These are phyloP conservation scores for Pascua sp. DNA, from an alignment of 1,284 basidiomycete species.

Conservation along the genomic window DNA sequence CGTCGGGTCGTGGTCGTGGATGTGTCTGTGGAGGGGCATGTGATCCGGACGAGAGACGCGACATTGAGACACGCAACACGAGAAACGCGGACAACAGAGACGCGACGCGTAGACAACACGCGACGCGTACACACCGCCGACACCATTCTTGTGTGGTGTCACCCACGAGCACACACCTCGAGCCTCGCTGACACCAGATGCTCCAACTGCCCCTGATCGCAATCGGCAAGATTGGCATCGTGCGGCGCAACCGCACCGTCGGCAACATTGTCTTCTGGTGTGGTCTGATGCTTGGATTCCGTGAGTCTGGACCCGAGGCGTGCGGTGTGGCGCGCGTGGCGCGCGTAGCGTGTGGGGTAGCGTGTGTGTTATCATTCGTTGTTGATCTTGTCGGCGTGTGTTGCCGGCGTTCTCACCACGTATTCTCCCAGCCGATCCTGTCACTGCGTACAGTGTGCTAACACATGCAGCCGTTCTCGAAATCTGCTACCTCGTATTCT, in stretches of 20 bases:
- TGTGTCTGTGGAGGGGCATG: no score
- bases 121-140: no score
- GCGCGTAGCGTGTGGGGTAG: neutral
- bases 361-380: no score
- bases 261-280: slow-evolving; percentile 84
- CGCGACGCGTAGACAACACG: no score
- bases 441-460: neutral
- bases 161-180: neutral
- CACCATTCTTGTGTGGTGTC: no score
- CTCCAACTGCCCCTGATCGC: slow-evolving; percentile 89
- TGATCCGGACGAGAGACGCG: no score
- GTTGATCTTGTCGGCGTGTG: no score
- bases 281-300: slow-evolving; percentile 78
- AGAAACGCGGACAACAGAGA: no score
- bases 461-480: slow-evolving; percentile 13
- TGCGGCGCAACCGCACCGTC: slow-evolving; percentile 73
- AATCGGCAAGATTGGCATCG: slow-evolving; percentile 67
- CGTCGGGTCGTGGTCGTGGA: no score
- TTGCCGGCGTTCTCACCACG: neutral
- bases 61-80: no score
- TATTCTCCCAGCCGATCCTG: neutral
- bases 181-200: slow-evolving; percentile 56
- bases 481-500: slow-evolving; percentile 17
- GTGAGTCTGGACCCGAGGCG: slow-evolving; percentile 12
- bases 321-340: neutral